A percentile compares a stretch with the other conserved stretches of the same genome.
Evolutionary conservation across 2,329 filamentous ascomycete species (phyloP).

Genomic region (Rutstroemia sp.): DNA sequence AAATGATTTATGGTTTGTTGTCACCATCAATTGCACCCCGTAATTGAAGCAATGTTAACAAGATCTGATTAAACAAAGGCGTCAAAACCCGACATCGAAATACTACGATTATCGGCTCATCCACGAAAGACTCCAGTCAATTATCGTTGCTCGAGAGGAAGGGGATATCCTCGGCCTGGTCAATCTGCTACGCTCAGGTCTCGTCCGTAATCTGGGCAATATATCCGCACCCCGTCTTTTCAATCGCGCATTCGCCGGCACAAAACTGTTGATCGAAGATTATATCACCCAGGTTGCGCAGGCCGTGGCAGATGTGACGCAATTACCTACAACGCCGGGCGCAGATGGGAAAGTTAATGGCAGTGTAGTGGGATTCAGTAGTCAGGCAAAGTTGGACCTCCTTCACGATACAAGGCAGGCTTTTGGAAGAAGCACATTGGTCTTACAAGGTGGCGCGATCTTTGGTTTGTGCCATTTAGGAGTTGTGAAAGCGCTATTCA

Average conservation of each 20-base stretch:
- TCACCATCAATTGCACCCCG: background rate
- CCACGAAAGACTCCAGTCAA: constrained; percentile 63
- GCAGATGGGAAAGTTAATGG: constrained; percentile 33
- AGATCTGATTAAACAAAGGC: constrained; percentile 42
- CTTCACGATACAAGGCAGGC: constrained; percentile 82
- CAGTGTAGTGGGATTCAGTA: constrained; percentile 32
- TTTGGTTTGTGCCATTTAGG: constrained; percentile 88
- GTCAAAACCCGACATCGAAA: constrained; percentile 70
- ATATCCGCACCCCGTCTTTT: constrained; percentile 77
- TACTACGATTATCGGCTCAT: constrained; percentile 86
- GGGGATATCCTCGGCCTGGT: constrained; percentile 68
- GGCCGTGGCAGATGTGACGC: constrained; percentile 68
- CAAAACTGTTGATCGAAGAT: constrained; percentile 84
- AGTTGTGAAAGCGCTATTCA: constrained; percentile 79
- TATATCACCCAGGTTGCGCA: constrained; percentile 81
- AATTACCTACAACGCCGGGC: constrained; percentile 50
- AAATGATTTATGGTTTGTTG: constrained; percentile 66
- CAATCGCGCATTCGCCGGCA: constrained; percentile 78
- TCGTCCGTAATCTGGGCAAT: constrained; percentile 83
- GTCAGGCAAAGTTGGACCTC: constrained; percentile 65
- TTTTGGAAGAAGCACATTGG: constrained; percentile 77
- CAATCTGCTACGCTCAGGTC: constrained; percentile 70
- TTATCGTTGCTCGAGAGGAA: constrained; percentile 61
- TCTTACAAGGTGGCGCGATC: constrained; percentile 84
- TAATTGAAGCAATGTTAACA: background rate